Percentiles rank a stretch among this genome's conserved stretches.
These are phyloP conservation scores for Amanita pallidorosea DNA, from an alignment of 768 basidiomycete genomes.

Conservation along the genomic window DNA sequence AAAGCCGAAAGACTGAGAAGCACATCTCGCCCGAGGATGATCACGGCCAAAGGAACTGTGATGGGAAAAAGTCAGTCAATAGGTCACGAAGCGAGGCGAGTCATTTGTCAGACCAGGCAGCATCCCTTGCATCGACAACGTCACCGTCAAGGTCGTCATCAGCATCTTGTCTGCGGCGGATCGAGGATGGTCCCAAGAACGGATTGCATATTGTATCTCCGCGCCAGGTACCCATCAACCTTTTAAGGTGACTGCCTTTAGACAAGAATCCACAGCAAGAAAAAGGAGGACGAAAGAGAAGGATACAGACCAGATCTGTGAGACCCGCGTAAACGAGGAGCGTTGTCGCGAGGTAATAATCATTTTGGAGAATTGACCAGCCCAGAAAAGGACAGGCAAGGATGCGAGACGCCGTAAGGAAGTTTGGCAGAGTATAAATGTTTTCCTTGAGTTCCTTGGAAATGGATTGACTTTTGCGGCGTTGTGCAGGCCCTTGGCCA, in stretches of 20 bases:
- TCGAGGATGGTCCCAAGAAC: slow-evolving; percentile 96
- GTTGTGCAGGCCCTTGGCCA: not conserved
- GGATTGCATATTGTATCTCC: slow-evolving; percentile 75
- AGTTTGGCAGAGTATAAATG: slow-evolving; percentile 90
- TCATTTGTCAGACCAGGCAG: slow-evolving; percentile 58
- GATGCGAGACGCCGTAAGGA: slow-evolving; percentile 82
- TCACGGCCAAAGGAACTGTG: slow-evolving; percentile 69
- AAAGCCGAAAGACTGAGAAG: slow-evolving; percentile 82
- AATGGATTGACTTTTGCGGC: not conserved
- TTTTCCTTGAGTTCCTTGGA: slow-evolving; percentile 47
- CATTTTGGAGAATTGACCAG: slow-evolving; percentile 74
- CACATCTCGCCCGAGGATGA: slow-evolving; percentile 87
- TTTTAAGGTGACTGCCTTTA: slow-evolving; percentile 20
- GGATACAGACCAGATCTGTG: slow-evolving; percentile 69
- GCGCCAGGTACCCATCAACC: slow-evolving; percentile 88
- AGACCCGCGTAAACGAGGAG: slow-evolving; percentile 87
- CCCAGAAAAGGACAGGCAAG: slow-evolving; percentile 86
- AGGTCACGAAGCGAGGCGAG: not conserved
- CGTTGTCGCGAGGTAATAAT: slow-evolving; percentile 73
- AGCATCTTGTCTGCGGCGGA: slow-evolving; percentile 91
- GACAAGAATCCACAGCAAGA: slow-evolving; percentile 1
- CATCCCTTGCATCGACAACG: slow-evolving; percentile 73
- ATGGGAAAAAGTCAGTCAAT: slow-evolving; percentile 1
- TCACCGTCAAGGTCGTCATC: slow-evolving; percentile 88
- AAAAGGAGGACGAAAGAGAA: slow-evolving; percentile 2